These are phyloP conservation scores for Fusarium sarcochroum DNA, from an alignment of 2,329 filamentous ascomycete genomes.

Conservation along the genomic window DNA sequence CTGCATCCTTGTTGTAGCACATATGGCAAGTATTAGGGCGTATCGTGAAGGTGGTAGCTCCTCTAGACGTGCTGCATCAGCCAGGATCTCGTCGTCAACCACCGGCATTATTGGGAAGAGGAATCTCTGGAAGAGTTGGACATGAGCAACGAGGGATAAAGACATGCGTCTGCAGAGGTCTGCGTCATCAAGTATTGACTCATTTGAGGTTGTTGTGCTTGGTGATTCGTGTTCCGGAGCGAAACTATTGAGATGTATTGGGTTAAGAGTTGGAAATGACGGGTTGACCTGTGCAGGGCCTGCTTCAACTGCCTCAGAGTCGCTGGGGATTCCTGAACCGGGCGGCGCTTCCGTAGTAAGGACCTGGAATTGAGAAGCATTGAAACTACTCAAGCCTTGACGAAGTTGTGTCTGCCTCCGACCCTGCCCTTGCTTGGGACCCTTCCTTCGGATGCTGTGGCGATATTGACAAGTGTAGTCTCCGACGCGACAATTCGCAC, in stretches of 20 bases:
- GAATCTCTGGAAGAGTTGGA: constrained; percentile 50
- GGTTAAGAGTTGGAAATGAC: not conserved
- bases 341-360: constrained; percentile 33
- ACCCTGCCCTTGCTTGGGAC: constrained; percentile 49
- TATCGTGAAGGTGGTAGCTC: constrained; percentile 48
- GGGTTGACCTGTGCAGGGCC: not conserved
- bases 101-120: constrained; percentile 54
- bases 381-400: constrained; percentile 35
- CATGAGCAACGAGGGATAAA: constrained; percentile 45
- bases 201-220: not conserved
- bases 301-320: not conserved
- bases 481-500: constrained; percentile 48
- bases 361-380: constrained; percentile 39
- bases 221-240: not conserved
- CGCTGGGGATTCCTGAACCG: not conserved
- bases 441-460: constrained; percentile 50
- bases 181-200: not conserved
- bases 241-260: not conserved
- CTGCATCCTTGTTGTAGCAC: constrained; percentile 51
- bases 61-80: constrained; percentile 46
- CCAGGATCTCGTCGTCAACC: constrained; percentile 48
- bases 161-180: constrained; percentile 42
- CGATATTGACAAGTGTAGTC: constrained; percentile 50
- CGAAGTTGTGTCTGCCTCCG: constrained; percentile 49
- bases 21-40: constrained; percentile 49